Evolutionary conservation across 2,329 filamentous ascomycete species (phyloP).

Genomic region (Pseudocercospora ulei): DNA sequence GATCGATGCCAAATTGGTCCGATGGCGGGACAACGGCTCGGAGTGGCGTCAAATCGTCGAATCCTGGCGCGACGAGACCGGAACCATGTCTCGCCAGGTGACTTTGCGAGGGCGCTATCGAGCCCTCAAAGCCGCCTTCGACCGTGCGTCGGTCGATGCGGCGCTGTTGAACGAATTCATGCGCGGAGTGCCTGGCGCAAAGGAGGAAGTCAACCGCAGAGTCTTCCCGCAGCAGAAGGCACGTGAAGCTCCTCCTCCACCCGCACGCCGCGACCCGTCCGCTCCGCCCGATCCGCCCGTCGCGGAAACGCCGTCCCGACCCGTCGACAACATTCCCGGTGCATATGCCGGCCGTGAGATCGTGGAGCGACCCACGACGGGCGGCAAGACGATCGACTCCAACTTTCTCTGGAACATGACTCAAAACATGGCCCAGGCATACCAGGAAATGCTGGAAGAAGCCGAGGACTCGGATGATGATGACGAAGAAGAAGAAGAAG

Average conservation of each 20-base stretch:
- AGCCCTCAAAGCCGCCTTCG: slow-evolving; percentile 6
- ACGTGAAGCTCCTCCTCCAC: too few species aligned
- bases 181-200: slow-evolving; percentile 3
- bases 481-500: neutral
- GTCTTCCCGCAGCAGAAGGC: neutral
- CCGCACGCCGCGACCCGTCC: neutral
- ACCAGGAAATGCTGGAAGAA: slow-evolving; percentile 5
- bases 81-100: neutral
- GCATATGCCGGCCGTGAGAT: neutral
- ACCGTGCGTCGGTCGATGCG: slow-evolving; percentile 4
- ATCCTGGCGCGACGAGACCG: slow-evolving; percentile 3
- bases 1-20: slow-evolving; percentile 10
- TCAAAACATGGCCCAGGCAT: slow-evolving; percentile 3
- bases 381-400: slow-evolving; percentile 19
- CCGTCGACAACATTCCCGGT: neutral
- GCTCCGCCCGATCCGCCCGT: neutral
- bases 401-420: slow-evolving; percentile 3
- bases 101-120: slow-evolving; percentile 11
- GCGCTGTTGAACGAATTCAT: slow-evolving; percentile 8
- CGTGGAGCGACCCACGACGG: slow-evolving; percentile 9
- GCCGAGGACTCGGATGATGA: slow-evolving; percentile 4
- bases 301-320: neutral
- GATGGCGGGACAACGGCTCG: slow-evolving; percentile 11
- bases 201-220: slow-evolving; percentile 11
- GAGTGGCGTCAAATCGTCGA: slow-evolving; percentile 11